These are phyloP conservation scores for Berberis vulgaris DNA, from an alignment of 164 flowering plant genomes.

Conservation along the genomic window DNA sequence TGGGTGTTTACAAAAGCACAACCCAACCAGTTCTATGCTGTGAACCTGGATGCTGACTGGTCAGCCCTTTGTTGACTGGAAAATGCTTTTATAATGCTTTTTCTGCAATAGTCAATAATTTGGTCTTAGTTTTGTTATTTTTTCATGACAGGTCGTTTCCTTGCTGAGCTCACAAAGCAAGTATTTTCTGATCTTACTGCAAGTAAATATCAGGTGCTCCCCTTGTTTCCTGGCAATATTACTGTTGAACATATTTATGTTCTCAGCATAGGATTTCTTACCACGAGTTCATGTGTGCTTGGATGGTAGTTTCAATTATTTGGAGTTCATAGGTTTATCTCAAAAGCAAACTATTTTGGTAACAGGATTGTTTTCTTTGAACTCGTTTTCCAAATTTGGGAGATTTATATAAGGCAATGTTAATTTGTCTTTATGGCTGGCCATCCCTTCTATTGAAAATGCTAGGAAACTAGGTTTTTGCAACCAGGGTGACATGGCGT, in stretches of 20 bases:
- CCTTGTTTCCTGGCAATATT: not conserved
- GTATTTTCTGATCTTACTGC: slow-evolving; percentile 84
- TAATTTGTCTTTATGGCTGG: too few relatives aligned
- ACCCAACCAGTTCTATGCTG: too few relatives aligned
- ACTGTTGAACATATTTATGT: not conserved
- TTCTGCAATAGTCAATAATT: not conserved
- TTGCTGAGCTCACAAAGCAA: slow-evolving; percentile 91
- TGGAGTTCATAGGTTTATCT: too few relatives aligned
- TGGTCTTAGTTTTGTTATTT: not conserved
- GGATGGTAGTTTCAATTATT: not conserved
- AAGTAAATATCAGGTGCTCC: slow-evolving; percentile 90
- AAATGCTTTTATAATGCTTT: not conserved
- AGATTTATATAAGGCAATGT: too few relatives aligned
- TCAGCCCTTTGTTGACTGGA: not conserved
- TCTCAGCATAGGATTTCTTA: not conserved
- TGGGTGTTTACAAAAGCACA: too few relatives aligned
- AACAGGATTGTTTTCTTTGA: too few relatives aligned
- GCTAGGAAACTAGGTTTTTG: too few relatives aligned
- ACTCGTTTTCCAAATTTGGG: too few relatives aligned
- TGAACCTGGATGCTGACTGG: too few relatives aligned
- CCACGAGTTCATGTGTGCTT: not conserved
- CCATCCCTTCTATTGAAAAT: too few relatives aligned
- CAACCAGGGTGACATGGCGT: too few relatives aligned
- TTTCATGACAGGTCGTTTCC: slow-evolving; percentile 68
- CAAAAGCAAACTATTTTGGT: too few relatives aligned